A percentile compares a stretch with the other conserved stretches of the same genome.
Conservation (phyloP, 805 yeast genomes). For the Candida sonorensis region DNA sequence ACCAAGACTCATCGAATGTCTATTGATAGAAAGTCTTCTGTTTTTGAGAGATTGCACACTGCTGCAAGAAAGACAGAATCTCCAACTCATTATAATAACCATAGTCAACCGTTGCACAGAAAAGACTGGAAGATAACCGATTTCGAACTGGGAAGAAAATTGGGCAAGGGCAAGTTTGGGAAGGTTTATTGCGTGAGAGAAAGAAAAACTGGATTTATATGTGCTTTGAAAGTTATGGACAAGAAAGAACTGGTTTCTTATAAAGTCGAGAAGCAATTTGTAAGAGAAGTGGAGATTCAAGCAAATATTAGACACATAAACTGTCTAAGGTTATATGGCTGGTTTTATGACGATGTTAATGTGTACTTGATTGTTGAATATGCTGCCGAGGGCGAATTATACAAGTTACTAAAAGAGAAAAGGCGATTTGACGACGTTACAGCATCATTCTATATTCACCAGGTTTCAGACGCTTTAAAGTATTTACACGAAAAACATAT, state of each 20-base stretch:
- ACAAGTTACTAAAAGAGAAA: constrained; percentile 57
- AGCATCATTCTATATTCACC: constrained; percentile 76
- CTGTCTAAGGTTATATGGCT: constrained; percentile 75
- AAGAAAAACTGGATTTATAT: constrained; percentile 64
- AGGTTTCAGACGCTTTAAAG: constrained; percentile 71
- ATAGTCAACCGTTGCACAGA: constrained; percentile 3
- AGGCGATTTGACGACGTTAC: constrained; percentile 65
- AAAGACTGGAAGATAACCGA: constrained; percentile 34
- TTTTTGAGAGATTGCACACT: constrained; percentile 2
- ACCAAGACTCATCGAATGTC: neutral
- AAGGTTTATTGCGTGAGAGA: constrained; percentile 86
- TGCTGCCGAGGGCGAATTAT: constrained; percentile 81
- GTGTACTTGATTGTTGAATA: constrained; percentile 84
- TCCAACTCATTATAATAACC: neutral
- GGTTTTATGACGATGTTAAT: constrained; percentile 72
- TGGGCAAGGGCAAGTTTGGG: constrained; percentile 94
- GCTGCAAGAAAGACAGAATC: neutral
- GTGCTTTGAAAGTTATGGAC: constrained; percentile 89
- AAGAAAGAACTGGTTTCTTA: constrained; percentile 69
- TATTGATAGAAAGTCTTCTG: constrained; percentile 3
- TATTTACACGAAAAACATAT: constrained; percentile 76
- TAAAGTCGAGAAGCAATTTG: constrained; percentile 77
- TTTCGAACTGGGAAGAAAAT: constrained; percentile 79
- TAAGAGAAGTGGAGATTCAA: constrained; percentile 90
- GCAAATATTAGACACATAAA: constrained; percentile 71